phyloP scores from a whole-genome alignment of 2,329 filamentous ascomycete species.

The Penicillium occitanis region DNA sequence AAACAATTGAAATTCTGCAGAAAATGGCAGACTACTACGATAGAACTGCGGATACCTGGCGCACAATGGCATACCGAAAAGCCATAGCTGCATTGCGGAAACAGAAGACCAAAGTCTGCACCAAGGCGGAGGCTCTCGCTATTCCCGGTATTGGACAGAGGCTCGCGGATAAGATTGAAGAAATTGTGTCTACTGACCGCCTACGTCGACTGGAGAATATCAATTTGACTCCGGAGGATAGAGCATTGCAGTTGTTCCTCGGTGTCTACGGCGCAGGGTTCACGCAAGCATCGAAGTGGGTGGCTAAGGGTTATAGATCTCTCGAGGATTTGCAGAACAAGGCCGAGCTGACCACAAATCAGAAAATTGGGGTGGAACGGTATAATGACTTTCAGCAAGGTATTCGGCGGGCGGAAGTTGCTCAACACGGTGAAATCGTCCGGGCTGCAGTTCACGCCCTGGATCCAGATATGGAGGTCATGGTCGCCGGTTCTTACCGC shows the following conservation, averaged over 20 bases:
- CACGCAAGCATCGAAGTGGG: constrained; percentile 70
- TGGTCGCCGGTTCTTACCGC: constrained; percentile 81
- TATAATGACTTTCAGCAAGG: constrained; percentile 75
- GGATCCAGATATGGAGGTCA: constrained; percentile 65
- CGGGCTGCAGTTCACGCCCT: constrained; percentile 57
- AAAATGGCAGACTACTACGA: constrained; percentile 78
- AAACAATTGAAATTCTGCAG: constrained; percentile 74
- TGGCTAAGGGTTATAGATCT: constrained; percentile 70
- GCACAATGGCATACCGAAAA: constrained; percentile 71
- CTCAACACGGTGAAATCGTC: constrained; percentile 66
- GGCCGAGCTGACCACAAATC: constrained; percentile 65
- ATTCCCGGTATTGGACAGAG: constrained; percentile 70
- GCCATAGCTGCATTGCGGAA: constrained; percentile 71
- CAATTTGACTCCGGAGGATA: constrained; percentile 64
- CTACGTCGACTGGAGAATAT: constrained; percentile 72
- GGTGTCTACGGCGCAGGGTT: constrained; percentile 77
- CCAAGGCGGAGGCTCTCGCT: constrained; percentile 65
- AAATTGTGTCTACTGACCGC: constrained; percentile 74
- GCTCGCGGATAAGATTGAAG: constrained; percentile 82
- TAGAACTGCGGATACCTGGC: constrained; percentile 73
- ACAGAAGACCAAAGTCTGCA: constrained; percentile 63
- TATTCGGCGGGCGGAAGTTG: constrained; percentile 76
- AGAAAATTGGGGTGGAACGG: constrained; percentile 73
- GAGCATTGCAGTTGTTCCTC: constrained; percentile 67
- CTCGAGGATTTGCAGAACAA: constrained; percentile 67